Evolutionary conservation across 2,329 filamentous ascomycete genomes (phyloP).

Genomic region (Talaromyces islandicus): DNA sequence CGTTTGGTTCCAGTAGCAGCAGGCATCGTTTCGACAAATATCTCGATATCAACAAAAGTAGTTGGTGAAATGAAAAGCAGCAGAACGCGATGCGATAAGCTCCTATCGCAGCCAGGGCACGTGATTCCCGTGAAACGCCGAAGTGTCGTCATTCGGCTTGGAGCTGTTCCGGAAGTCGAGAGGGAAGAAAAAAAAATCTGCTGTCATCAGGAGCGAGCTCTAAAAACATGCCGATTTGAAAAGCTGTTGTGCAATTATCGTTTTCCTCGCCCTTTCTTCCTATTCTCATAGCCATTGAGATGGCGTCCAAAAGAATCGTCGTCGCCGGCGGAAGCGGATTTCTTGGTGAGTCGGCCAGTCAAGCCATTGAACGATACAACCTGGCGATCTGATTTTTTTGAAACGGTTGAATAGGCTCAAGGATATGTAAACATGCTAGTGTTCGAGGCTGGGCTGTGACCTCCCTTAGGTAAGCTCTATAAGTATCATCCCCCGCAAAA

Average conservation of each 20-base stretch:
- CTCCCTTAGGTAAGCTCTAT: conserved; percentile 67
- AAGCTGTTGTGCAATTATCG: background rate
- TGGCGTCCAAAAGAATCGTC: conserved; percentile 69
- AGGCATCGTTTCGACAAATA: conserved; percentile 38
- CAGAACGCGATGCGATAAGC: background rate
- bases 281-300: conserved; percentile 25
- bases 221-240: background rate
- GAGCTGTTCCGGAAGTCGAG: background rate
- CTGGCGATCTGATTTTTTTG: background rate
- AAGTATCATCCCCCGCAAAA: background rate
- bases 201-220: background rate
- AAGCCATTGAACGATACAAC: background rate
- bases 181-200: background rate
- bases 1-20: conserved; percentile 51
- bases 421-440: conserved; percentile 87
- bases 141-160: conserved; percentile 9
- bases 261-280: background rate
- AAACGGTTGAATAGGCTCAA: conserved; percentile 43
- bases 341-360: conserved; percentile 51
- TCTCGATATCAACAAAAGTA: background rate
- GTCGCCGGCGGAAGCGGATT: conserved; percentile 95
- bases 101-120: background rate
- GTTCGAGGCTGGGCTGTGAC: conserved; percentile 85
- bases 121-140: background rate
- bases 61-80: background rate